Base-by-base conservation (phyloP, 2,329 filamentous ascomycete genomes). In the Trichoderma brevicompactum region DNA sequence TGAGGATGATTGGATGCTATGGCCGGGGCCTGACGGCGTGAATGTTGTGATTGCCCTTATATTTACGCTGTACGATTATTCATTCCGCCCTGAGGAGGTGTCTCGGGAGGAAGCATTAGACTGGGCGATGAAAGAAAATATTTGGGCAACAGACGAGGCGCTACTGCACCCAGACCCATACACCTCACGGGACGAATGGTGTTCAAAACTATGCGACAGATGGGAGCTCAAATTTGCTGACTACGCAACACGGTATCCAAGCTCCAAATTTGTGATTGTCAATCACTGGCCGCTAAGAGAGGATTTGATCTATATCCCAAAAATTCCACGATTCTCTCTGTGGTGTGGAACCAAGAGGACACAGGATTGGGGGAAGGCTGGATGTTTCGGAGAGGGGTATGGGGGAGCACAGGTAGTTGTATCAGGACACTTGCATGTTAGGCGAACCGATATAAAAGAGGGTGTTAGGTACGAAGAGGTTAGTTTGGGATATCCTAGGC, bases 1-100 rank as follows among this genome's bases (percentile, higher is more conserved):
- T n/a, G 59, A 62, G 40, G 59, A 62, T 43, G 59, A 62, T 44
- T 62, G 59, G 59, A 62, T 62, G 59, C 36, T 62, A n/a, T 62
- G 59, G 59, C 48, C 15, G 9, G 40, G 46, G 40, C 38, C 59
- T 10, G 48, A 53, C 13, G 59, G 59, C 12, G 48, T 52, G 23
- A 40, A 62, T 17, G 48, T 62, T n/a, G 48, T 62, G n/a, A 44
- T 62, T 15, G 59, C 59, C 7, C 59, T 62, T 5, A 17, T 62
- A 7, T 62, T 62, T 15, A 62, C 59, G 17, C 23, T 62, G 23
- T 62, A 62, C 15, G 59, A 62, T 15, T 62, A 62, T 62, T 62
- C 59, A 17, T 62, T 62, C 34, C 59, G 59, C 5, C 59, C 59
- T 2, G 59, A 32, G 2, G 48, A 44, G 0, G 13, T 62, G 1